These are phyloP conservation scores for Phytophthora vignae DNA, from an alignment of 352 stramenopile species.

Conservation along the genomic window DNA sequence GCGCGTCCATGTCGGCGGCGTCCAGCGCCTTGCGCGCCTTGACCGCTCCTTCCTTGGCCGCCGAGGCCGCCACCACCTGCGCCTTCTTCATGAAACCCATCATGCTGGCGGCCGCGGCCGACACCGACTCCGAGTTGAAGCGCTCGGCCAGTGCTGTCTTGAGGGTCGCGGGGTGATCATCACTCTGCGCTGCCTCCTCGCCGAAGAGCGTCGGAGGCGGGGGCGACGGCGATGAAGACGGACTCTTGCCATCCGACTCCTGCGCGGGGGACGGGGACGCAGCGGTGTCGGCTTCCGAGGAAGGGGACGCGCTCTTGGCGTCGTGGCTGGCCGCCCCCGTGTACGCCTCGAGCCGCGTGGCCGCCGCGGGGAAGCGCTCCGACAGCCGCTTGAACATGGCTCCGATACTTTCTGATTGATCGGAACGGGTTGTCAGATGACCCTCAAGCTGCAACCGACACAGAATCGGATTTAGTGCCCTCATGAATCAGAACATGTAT, in stretches of 20 bases:
- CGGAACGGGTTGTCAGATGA: background rate
- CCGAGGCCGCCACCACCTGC: conserved; percentile 73
- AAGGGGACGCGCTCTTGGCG: conserved; percentile 30
- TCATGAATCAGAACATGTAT: no score
- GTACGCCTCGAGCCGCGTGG: conserved; percentile 75
- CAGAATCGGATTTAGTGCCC: no score
- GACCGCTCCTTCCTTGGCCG: conserved; percentile 75
- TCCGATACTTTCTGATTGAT: background rate
- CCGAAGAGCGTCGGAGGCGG: conserved; percentile 37
- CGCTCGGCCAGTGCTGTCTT: conserved; percentile 67
- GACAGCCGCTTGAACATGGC: conserved; percentile 84
- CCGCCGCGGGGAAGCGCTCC: conserved; percentile 76
- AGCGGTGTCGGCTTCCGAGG: conserved; percentile 21
- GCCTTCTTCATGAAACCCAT: conserved; percentile 89
- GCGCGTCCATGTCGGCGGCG: conserved; percentile 86
- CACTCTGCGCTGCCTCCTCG: conserved; percentile 35
- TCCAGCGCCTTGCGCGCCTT: conserved; percentile 88
- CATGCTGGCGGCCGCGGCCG: conserved; percentile 74
- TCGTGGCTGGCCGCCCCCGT: conserved; percentile 32
- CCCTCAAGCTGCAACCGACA: background rate
- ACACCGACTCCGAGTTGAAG: conserved; percentile 78
- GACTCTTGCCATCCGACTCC: conserved; percentile 4
- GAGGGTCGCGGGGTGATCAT: conserved; percentile 54
- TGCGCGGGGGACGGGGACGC: conserved; percentile 14
- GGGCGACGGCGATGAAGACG: conserved; percentile 19